Conservation (phyloP, 176 grass and related monocot genomes). For the Otatea glauca region DNA sequence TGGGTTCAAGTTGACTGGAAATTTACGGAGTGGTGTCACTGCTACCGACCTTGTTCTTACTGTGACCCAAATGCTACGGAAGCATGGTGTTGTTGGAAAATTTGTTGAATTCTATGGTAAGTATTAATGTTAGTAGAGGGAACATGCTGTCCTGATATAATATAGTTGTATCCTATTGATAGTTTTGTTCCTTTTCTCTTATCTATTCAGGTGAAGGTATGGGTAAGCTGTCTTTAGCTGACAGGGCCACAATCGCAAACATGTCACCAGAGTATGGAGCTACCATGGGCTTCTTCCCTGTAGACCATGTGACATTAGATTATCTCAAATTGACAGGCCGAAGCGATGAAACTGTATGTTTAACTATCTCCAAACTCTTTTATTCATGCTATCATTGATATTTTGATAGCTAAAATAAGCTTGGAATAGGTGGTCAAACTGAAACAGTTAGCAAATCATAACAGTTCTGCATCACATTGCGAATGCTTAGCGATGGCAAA, state of each 20-base stretch:
- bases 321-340: constrained; percentile 91
- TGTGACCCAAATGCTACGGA: constrained; percentile 92
- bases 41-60: constrained; percentile 94
- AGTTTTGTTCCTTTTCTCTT: neutral
- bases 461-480: neutral
- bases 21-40: constrained; percentile 72
- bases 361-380: constrained; percentile 17
- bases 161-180: constrained; percentile 14
- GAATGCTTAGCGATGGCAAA: neutral
- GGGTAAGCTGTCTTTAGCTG: constrained; percentile 82
- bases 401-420: constrained; percentile 23
- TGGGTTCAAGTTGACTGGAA: constrained; percentile 82
- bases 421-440: constrained; percentile 8
- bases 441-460: constrained; percentile 1
- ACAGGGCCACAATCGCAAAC: constrained; percentile 95
- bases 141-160: neutral
- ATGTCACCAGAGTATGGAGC: constrained; percentile 99
- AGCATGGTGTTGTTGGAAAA: constrained; percentile 94
- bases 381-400: constrained; percentile 9
- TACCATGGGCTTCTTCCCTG: constrained; percentile 99
- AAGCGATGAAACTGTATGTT: constrained; percentile 82
- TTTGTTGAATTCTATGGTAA: constrained; percentile 94
- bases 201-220: constrained; percentile 85
- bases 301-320: constrained; percentile 89
- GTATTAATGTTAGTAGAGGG: constrained; percentile 19